These are phyloP conservation scores for Tolypocladium pustulatum DNA, from an alignment of 2,329 filamentous ascomycete species.

Conservation along the genomic window DNA sequence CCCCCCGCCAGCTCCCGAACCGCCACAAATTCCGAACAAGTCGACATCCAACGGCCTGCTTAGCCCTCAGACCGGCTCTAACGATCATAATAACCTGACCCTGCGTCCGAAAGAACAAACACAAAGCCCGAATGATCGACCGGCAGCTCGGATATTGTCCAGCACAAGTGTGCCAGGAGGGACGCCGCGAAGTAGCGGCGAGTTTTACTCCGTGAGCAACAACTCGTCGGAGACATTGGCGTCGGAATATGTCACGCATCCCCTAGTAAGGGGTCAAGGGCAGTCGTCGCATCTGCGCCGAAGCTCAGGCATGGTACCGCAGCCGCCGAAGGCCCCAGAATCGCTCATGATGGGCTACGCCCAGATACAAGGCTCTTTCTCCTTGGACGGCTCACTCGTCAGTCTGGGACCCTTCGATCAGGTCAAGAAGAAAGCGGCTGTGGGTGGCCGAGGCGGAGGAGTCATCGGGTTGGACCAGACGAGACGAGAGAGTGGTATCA, in stretches of 20 bases:
- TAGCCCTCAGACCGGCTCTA: constrained; percentile 25
- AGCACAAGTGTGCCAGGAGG: constrained; percentile 61
- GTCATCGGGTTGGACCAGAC: constrained; percentile 69
- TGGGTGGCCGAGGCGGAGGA: constrained; percentile 77
- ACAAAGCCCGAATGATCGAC: constrained; percentile 44
- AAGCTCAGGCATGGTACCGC: constrained; percentile 31
- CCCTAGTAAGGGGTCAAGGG: constrained; percentile 17
- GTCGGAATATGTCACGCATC: constrained; percentile 70
- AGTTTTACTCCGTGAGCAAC: constrained; percentile 93
- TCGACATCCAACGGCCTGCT: constrained; percentile 26
- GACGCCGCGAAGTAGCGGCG: constrained; percentile 83
- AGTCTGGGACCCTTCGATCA: constrained; percentile 87
- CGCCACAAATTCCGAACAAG: constrained; percentile 14
- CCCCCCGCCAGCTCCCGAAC: constrained; percentile 28
- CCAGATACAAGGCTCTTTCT: constrained; percentile 87
- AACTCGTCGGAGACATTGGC: constrained; percentile 87
- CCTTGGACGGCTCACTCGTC: constrained; percentile 80
- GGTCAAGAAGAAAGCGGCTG: constrained; percentile 86
- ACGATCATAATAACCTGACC: constrained; percentile 25
- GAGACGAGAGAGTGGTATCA: constrained; percentile 68
- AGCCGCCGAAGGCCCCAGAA: constrained; percentile 50
- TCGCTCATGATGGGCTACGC: constrained; percentile 97
- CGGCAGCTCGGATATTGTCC: constrained; percentile 59
- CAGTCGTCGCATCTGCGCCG: constrained; percentile 36
- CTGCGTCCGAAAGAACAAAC: constrained; percentile 32